These are phyloP conservation scores for Lentinula sp. DNA, from an alignment of 768 basidiomycete genomes.

Conservation along the genomic window DNA sequence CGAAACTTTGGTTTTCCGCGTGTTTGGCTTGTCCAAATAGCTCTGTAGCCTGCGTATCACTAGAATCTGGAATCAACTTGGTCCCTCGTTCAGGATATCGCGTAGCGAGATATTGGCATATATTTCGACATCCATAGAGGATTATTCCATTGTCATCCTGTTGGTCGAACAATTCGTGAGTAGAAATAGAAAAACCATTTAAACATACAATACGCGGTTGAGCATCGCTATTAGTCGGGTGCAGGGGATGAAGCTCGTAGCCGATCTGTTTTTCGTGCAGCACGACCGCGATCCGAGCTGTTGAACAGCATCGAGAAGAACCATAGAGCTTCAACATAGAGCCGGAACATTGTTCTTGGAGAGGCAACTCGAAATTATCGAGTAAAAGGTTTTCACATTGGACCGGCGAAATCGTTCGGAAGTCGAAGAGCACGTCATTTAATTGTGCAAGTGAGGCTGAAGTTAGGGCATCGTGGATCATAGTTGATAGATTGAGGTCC, in stretches of 20 bases:
- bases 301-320: constrained; percentile 27
- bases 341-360: not conserved
- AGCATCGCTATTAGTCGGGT: constrained; percentile 27
- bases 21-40: constrained; percentile 26
- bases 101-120: not conserved
- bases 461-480: not conserved
- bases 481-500: not conserved
- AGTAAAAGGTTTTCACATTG: not conserved
- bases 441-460: not conserved
- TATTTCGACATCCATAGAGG: not conserved
- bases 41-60: constrained; percentile 18
- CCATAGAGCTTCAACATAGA: not conserved
- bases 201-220: constrained; percentile 28
- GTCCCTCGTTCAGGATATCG: not conserved
- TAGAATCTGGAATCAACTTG: not conserved
- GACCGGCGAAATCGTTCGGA: not conserved
- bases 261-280: constrained; percentile 34
- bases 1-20: constrained; percentile 36
- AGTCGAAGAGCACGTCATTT: not conserved
- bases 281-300: constrained; percentile 31
- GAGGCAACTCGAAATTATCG: not conserved
- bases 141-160: not conserved
- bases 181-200: not conserved
- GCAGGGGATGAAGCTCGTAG: constrained; percentile 24
- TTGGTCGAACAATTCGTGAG: not conserved